Evolutionary conservation across 345 rosid species (phyloP).

Genomic region (Gossypium rotundifolium): DNA sequence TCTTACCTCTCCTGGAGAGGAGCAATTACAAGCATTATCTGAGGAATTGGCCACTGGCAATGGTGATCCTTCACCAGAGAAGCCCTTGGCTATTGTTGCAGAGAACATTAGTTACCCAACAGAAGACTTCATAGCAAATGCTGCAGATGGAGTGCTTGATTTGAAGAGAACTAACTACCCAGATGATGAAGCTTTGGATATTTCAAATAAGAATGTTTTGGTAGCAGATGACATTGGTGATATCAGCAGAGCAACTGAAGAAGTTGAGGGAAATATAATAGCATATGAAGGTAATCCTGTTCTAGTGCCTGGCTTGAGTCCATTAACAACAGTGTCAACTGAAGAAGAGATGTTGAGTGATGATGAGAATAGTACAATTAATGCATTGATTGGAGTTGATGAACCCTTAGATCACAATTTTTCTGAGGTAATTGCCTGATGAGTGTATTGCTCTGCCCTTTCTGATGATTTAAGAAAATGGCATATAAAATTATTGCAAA

Average conservation of each 20-base stretch:
- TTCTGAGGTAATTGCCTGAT: constrained; percentile 55
- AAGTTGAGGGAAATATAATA: constrained; percentile 28
- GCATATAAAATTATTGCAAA: background rate
- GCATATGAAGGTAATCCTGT: constrained; percentile 39
- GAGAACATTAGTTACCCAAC: constrained; percentile 28
- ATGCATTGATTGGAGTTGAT: constrained; percentile 27
- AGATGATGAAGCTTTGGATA: constrained; percentile 15
- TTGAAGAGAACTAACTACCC: constrained; percentile 14
- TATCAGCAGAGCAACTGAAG: constrained; percentile 12
- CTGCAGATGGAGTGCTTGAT: constrained; percentile 12
- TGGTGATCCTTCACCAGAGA: constrained; percentile 17
- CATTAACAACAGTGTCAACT: constrained; percentile 17
- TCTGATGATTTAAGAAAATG: background rate
- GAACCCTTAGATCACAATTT: constrained; percentile 23
- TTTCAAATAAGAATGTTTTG: constrained; percentile 3
- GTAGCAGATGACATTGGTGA: constrained; percentile 6
- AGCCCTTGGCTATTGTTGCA: constrained; percentile 23
- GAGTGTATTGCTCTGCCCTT: constrained; percentile 20
- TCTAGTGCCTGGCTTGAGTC: constrained; percentile 65
- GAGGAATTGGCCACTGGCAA: constrained; percentile 16
- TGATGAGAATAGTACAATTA: constrained; percentile 11
- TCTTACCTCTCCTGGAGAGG: constrained; percentile 4
- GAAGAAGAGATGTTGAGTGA: constrained; percentile 23
- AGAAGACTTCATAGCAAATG: constrained; percentile 19
- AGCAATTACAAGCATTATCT: constrained; percentile 1